Evolutionary conservation across 2,329 filamentous ascomycete species (phyloP), one percentile per base, ranked within the genome.

Genomic region (Calycina marina): DNA sequence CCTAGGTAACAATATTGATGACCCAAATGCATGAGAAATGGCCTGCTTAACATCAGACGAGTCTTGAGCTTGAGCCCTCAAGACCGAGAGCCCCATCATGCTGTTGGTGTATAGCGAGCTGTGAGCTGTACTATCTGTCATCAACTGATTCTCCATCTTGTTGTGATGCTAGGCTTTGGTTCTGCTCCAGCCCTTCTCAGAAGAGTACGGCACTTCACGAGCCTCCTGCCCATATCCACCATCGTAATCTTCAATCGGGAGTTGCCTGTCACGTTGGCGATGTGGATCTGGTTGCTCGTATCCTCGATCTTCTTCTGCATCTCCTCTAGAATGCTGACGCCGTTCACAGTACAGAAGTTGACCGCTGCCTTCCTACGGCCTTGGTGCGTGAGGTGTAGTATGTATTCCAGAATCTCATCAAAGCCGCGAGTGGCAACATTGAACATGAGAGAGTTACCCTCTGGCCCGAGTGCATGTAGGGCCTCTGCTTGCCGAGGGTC

Each of bases 361-460:
- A 46, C 43, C 42, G 45, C 45, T 5, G 39, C 30, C 5, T 30
- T 12, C 14, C 40, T 15, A n/a, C 45, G 29, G 2, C 26, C 20
- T 4, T 37, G 37, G 2, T 39, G 31, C 16, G 44, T 43, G 15
- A 48, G 37, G 10, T 29, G 27, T 18, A 29, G 15, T 6, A 29
- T 15, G 14, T 44, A 44, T 8, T 35, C 14, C 10, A 44, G 30
- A 15, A 42, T 33, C 20, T 40, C 40, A 26, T 39, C 30, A 13
- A 44, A 29, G 9, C 36, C 40, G 12, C 37, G 30, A 8, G 30
- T 33, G 20, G 37, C 36, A 18, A 42, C 37, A 30, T 44, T 44
- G 16, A 36, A 37, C n/a, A 40, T 28, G 6, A 44, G 14, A 14
- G 29, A 38, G 32, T 44, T 37, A n/a, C 41, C 41, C 5, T 38